A percentile compares a stretch with the other conserved stretches of the same genome.
These are phyloP conservation scores for Talaromyces sp. DNA, from an alignment of 2,329 filamentous ascomycete species.

Conservation along the genomic window DNA sequence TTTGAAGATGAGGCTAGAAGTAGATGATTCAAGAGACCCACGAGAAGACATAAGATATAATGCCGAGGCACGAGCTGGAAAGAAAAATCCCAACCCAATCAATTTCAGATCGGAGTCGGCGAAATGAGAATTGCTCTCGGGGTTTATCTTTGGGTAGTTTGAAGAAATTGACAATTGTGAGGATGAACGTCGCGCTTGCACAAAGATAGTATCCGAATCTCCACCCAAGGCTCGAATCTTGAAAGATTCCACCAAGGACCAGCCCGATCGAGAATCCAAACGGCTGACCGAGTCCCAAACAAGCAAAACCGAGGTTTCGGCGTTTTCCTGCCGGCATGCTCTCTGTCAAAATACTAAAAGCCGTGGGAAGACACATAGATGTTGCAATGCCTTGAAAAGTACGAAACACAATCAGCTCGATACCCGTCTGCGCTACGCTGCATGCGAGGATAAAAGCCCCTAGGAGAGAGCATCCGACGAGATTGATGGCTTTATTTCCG, in stretches of 20 bases:
- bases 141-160: constrained; percentile 19
- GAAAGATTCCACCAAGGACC: constrained; percentile 46
- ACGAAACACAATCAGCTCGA: constrained; percentile 53
- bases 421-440: constrained; percentile 42
- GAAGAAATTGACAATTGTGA: constrained; percentile 48
- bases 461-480: constrained; percentile 50
- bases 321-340: constrained; percentile 51
- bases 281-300: constrained; percentile 54
- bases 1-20: neutral
- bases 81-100: constrained; percentile 58
- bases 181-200: constrained; percentile 47
- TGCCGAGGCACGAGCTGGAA: constrained; percentile 50
- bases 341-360: constrained; percentile 53
- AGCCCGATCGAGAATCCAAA: constrained; percentile 57
- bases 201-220: constrained; percentile 56
- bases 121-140: constrained; percentile 8
- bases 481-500: constrained; percentile 51
- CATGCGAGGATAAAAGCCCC: constrained; percentile 45
- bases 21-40: constrained; percentile 30
- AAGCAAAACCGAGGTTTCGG: constrained; percentile 57
- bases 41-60: constrained; percentile 57
- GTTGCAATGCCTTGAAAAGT: constrained; percentile 50
- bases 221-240: constrained; percentile 54
- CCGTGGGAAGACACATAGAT: constrained; percentile 53
- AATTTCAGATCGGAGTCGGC: constrained; percentile 39